Conservation (phyloP, 257 asterid species). For the Galeopsis tetrahit region DNA sequence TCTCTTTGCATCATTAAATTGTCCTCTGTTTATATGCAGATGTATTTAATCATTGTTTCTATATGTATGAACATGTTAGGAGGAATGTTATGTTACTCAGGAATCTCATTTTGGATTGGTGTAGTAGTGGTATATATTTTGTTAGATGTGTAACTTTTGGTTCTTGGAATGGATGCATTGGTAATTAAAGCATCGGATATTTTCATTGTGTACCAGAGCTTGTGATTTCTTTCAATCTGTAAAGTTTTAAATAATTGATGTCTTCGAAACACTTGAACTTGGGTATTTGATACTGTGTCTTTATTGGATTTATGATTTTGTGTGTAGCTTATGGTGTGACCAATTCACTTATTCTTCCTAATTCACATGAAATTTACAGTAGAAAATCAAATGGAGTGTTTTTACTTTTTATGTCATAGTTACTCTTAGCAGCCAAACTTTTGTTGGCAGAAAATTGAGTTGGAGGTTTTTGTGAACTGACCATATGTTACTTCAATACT, state of each 20-base stretch:
- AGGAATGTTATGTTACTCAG: neutral
- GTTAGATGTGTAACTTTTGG: neutral
- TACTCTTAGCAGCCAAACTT: neutral
- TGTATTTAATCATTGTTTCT: neutral
- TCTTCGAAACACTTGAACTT: neutral
- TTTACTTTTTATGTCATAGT: neutral
- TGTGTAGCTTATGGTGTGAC: neutral
- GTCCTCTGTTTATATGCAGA: neutral
- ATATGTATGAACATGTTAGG: neutral
- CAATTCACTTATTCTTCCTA: neutral
- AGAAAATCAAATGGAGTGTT: neutral
- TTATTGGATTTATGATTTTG: neutral
- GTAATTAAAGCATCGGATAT: neutral
- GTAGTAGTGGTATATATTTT: neutral
- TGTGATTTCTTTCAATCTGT: neutral
- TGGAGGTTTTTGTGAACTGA: neutral
- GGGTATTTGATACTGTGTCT: neutral
- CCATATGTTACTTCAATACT: neutral
- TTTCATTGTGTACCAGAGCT: neutral
- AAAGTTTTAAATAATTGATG: neutral
- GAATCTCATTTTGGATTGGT: neutral
- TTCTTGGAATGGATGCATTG: neutral
- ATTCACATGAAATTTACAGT: neutral
- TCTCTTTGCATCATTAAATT: slow-evolving; percentile 21
- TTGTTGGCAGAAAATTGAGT: neutral